Base-by-base conservation (phyloP, 2,329 filamentous ascomycete species). In the Trichoderma sp. region DNA sequence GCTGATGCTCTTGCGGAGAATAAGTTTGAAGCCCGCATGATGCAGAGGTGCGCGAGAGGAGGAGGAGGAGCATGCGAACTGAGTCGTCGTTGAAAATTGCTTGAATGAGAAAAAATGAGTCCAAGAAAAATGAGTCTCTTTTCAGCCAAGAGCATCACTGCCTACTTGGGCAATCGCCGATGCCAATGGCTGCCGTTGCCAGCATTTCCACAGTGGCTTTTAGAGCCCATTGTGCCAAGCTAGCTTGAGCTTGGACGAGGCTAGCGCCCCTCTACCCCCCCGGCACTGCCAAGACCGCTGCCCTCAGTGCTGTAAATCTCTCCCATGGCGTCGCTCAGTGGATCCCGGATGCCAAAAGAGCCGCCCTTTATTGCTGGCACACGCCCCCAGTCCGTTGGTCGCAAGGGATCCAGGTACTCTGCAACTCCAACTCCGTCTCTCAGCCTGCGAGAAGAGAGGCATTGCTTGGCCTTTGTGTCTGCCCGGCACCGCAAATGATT, bases 401-500 rank as follows among this genome's bases (percentile, higher is more conserved):
- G 24, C 63, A 66, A 52, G 62, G 62, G 52, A 57, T 65, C 58
- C 53, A 40, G n/a, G 19, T n/a, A 8, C 40, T n/a, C 19, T 43
- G 40, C 64, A 67, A 27, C 53, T 52, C 29, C 53, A 57, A 57
- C 43, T 35, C 53, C 63, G 63, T 40, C 31, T 27, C 57, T 53
- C 31, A 31, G 14, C 19, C 40, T 21, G 31, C 24, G 61, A 53
- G 52, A 63, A 43, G 62, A 66, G 52, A 55, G 24, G 31, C 52
- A 19, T 31, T 37, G 55, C 35, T 47, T 53, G 19, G 37, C 16
- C 37, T 40, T 40, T 43, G 24, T 16, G 40, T 31, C 40, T 19
- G 16, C 57, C 43, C 31, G 33, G 29, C 61, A 55, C 43, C 29
- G 66, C 68, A 69, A 70, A 72, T 72, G 71, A 70, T 69, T 60